Evolutionary conservation across 208 protist genomes (phyloP), one percentile per base, ranked within the genome.

Genomic region (Dictyostelium gargantuum): DNA sequence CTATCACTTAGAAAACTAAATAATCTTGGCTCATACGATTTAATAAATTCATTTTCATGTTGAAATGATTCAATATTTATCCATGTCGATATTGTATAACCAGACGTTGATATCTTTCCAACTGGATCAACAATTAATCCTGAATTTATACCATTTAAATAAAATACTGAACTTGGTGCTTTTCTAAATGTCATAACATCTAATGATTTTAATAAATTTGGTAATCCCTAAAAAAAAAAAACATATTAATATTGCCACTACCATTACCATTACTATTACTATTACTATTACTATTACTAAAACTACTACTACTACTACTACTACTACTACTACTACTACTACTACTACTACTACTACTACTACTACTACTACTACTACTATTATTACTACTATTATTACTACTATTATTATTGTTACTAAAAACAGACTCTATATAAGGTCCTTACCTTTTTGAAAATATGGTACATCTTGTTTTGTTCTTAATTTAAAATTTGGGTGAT

Each of bases 401-500:
- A n/a, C n/a, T n/a, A n/a, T n/a, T n/a, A n/a, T n/a, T n/a, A n/a
- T n/a, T n/a, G n/a, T n/a, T n/a, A n/a, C n/a, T n/a, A n/a, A n/a
- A n/a, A n/a, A n/a, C n/a, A n/a, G n/a, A n/a, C n/a, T n/a, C n/a
- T n/a, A n/a, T n/a, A n/a, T n/a, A n/a, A n/a, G n/a, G n/a, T n/a
- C n/a, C 35, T 38, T 79, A 89, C 82, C 58, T 42, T 89, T 89
- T 44, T 89, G 44, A 32, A 89, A 89, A 79, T 89, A 89, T 3
- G 66, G 82, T 66, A 79, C 70, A 79, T 89, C 82, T 68, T 79
- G 68, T 89, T 89, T 89, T 11, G 29, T 70, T 68, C 70, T 89
- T 38, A 89, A 40, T 56, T 89, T 63, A 79, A 89, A 76, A 52
- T 89, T 89, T 52, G 44, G 46, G 42, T 44, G 44, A 68, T 89